Evolutionary conservation across 768 basidiomycete genomes (phyloP).

Genomic region (Strobilomyces confusus): DNA sequence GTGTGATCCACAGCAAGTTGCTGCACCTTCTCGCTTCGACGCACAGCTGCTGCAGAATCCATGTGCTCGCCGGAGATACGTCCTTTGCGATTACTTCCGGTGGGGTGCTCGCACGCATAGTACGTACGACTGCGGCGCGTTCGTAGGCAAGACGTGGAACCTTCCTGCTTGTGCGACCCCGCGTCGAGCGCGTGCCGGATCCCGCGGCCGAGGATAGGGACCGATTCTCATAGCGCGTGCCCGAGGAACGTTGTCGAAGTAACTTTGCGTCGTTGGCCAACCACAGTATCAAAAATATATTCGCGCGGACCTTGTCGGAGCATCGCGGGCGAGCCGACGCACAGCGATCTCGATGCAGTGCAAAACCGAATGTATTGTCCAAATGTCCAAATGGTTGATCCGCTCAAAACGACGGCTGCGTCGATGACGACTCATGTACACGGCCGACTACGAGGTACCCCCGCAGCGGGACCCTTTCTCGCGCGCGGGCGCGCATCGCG

Average conservation of each 20-base stretch:
- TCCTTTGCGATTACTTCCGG: too few relatives aligned
- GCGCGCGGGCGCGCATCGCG: constrained; percentile 3
- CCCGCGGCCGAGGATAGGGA: background rate
- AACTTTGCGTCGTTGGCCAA: too few relatives aligned
- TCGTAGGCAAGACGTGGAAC: background rate
- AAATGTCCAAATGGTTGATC: constrained; percentile 10
- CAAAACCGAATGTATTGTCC: constrained; percentile 15
- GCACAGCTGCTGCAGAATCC: background rate
- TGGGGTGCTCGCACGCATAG: too few relatives aligned
- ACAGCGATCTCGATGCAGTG: background rate
- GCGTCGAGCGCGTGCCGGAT: background rate
- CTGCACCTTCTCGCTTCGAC: background rate
- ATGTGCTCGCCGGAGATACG: background rate
- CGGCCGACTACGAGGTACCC: constrained; percentile 3
- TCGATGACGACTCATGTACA: constrained; percentile 19
- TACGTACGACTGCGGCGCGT: background rate
- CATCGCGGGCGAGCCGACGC: background rate
- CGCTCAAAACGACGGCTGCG: constrained; percentile 13
- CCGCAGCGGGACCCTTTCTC: constrained; percentile 1
- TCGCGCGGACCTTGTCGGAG: constrained; percentile 11
- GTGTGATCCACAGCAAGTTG: background rate
- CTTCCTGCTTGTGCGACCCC: background rate
- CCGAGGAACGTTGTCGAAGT: too few relatives aligned
- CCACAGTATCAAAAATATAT: background rate
- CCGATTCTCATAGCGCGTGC: too few relatives aligned